Evolutionary conservation across 1,284 basidiomycete genomes (phyloP), one percentile per base, ranked within the genome.

Genomic region (Pseudozyma hubeiensis): DNA sequence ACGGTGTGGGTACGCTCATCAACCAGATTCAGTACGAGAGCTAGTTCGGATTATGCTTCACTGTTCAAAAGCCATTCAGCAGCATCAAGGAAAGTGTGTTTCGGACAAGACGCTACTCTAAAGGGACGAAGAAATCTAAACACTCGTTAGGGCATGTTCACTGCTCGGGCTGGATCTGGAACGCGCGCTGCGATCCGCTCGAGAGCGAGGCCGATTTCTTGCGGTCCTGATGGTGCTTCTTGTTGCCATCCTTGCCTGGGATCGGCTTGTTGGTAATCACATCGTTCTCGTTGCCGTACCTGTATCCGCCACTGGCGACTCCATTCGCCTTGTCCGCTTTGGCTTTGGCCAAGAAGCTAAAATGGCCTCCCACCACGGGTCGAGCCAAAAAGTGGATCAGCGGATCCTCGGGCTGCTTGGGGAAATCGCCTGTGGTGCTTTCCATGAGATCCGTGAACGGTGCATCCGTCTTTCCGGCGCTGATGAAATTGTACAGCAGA

Each of bases 1-100:
- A 84, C 48, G 86, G 85, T 5, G 84, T 87, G 2, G 86, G 86
- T 0, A 85, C 85, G 13, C 75, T 87, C 31, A 83, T 87, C 79
- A 87, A 86, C 75, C 78, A 83, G 70, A 81, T 86, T 35, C 81
- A 73, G 7, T 77, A 81, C 55, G 85, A 86, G 37, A 10, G 35
- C 35, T 37, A 37, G 24, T 24, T 24, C 24, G 24, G 24, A 24
- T 24, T 4, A 24, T 24, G 24, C 24, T 24, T 24, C 24, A 24
- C 24, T 24, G 24, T 24, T 24, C 24, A 24, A 24, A 24, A 24
- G 24, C 24, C 24, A 24, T 24, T 24, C 24, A 24, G 24, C 24
- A 24, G 24, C 24, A 24, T 24, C 24, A 24, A 24, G 24, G 24
- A 24, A 24, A 24, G 24, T 24, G 24, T 24, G 4, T 24, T 24